A percentile compares a stretch with the other conserved stretches of the same genome.
phyloP scores from a whole-genome alignment of 805 yeast species.

The Diddensiella transvaalensis region DNA sequence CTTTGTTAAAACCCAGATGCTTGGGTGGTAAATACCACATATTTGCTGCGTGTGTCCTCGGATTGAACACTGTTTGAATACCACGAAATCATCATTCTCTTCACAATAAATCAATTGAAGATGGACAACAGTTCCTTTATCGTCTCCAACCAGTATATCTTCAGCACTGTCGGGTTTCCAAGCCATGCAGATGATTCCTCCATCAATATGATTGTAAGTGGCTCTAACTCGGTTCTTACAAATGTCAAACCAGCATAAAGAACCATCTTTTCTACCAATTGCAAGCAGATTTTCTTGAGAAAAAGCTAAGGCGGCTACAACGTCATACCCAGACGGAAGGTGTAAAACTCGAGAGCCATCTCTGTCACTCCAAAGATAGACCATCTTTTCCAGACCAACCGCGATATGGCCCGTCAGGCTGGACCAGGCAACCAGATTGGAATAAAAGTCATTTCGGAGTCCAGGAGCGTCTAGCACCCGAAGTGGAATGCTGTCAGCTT shows the following conservation, averaged over 20 bases:
- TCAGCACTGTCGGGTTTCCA: slow-evolving; percentile 49
- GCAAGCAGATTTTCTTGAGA: slow-evolving; percentile 16
- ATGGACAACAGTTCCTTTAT: slow-evolving; percentile 49
- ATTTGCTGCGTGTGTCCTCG: slow-evolving; percentile 55
- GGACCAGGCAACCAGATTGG: slow-evolving; percentile 73
- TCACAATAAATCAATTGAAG: slow-evolving; percentile 6
- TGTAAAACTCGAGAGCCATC: slow-evolving; percentile 44
- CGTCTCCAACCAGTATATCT: slow-evolving; percentile 61
- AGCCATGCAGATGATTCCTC: slow-evolving; percentile 44
- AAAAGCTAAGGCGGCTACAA: slow-evolving; percentile 16
- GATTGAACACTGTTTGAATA: slow-evolving; percentile 29
- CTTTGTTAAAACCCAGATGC: neutral
- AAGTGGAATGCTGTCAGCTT: neutral
- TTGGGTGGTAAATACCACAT: slow-evolving; percentile 42
- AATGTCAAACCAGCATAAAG: slow-evolving; percentile 28
- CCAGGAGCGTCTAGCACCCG: slow-evolving; percentile 56
- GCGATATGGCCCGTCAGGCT: slow-evolving; percentile 46
- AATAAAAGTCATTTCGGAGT: slow-evolving; percentile 68
- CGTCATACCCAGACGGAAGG: slow-evolving; percentile 13
- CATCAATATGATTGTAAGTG: slow-evolving; percentile 40
- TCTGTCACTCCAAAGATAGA: slow-evolving; percentile 58
- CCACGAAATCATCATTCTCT: slow-evolving; percentile 36
- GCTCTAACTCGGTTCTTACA: slow-evolving; percentile 28
- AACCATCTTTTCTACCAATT: slow-evolving; percentile 21
- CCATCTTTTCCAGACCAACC: slow-evolving; percentile 58